A percentile compares a stretch with the other conserved stretches of the same genome.
Evolutionary conservation across 1,139 yeast genomes (phyloP).

Genomic region (Geotrichum citri-aurantii): DNA sequence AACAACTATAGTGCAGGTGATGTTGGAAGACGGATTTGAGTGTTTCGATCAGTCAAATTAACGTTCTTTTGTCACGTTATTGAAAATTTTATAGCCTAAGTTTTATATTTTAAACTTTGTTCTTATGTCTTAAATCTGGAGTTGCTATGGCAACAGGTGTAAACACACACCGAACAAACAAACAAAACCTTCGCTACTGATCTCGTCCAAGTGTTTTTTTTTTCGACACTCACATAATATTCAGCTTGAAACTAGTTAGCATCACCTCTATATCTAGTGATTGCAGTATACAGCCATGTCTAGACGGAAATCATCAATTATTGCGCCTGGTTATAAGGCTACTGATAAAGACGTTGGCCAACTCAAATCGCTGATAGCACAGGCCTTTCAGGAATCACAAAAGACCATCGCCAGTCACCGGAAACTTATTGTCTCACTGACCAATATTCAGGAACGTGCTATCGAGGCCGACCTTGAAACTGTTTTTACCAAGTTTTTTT

Average conservation of each 20-base stretch:
- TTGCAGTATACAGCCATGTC: background rate
- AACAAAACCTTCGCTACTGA: background rate
- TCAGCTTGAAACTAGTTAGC: background rate
- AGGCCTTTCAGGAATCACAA: constrained; percentile 80
- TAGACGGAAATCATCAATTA: constrained; percentile 13
- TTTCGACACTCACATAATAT: background rate
- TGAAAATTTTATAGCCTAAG: background rate
- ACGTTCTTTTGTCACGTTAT: background rate
- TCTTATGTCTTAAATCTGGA: background rate
- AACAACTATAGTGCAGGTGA: background rate
- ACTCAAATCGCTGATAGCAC: constrained; percentile 41
- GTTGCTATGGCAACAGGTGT: constrained; percentile 6
- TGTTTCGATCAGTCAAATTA: background rate
- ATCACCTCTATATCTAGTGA: background rate
- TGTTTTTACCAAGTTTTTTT: constrained; percentile 55
- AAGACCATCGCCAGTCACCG: constrained; percentile 66
- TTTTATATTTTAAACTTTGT: background rate
- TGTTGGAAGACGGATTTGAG: background rate
- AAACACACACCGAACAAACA: background rate
- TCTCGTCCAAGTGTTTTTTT: background rate
- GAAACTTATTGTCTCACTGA: constrained; percentile 60
- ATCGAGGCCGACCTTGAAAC: constrained; percentile 48
- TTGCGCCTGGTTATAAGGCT: constrained; percentile 9
- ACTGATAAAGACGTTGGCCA: constrained; percentile 23
- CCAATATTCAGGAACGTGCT: constrained; percentile 55